Conservation (phyloP, 2,329 filamentous ascomycete species). For the Cadophora luteo-olivacea region DNA sequence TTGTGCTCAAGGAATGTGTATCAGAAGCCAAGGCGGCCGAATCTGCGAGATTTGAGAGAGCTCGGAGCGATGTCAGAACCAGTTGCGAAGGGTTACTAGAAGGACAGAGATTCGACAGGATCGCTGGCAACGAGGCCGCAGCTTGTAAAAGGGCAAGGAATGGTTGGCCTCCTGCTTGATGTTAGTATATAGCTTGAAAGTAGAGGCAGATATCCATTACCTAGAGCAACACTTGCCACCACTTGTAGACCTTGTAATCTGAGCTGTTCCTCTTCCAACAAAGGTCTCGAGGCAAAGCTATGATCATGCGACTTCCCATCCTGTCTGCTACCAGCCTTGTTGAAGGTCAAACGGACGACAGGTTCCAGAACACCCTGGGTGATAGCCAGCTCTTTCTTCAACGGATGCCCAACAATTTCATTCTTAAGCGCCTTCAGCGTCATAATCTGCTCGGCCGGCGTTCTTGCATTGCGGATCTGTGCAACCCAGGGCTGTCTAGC, state of each 20-base stretch:
- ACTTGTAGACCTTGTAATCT: slow-evolving; percentile 83
- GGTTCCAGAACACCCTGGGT: slow-evolving; percentile 70
- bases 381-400: slow-evolving; percentile 84
- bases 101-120: slow-evolving; percentile 74
- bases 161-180: slow-evolving; percentile 71
- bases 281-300: slow-evolving; percentile 45
- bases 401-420: slow-evolving; percentile 84
- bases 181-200: slow-evolving; percentile 26
- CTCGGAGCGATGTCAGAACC: slow-evolving; percentile 74
- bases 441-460: slow-evolving; percentile 58
- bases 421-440: slow-evolving; percentile 82
- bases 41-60: slow-evolving; percentile 74
- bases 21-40: slow-evolving; percentile 64
- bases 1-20: slow-evolving; percentile 55
- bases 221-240: slow-evolving; percentile 84
- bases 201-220: slow-evolving; percentile 54
- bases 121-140: slow-evolving; percentile 69
- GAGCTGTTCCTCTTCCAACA: slow-evolving; percentile 69
- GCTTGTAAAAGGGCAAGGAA: slow-evolving; percentile 79
- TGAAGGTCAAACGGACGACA: slow-evolving; percentile 59
- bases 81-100: slow-evolving; percentile 68
- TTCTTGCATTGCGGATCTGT: slow-evolving; percentile 62
- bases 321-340: slow-evolving; percentile 48
- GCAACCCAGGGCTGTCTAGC: slow-evolving; percentile 57
- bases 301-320: slow-evolving; percentile 56